Conservation (phyloP, 352 stramenopile genomes). For the Pythium monospermum region DNA sequence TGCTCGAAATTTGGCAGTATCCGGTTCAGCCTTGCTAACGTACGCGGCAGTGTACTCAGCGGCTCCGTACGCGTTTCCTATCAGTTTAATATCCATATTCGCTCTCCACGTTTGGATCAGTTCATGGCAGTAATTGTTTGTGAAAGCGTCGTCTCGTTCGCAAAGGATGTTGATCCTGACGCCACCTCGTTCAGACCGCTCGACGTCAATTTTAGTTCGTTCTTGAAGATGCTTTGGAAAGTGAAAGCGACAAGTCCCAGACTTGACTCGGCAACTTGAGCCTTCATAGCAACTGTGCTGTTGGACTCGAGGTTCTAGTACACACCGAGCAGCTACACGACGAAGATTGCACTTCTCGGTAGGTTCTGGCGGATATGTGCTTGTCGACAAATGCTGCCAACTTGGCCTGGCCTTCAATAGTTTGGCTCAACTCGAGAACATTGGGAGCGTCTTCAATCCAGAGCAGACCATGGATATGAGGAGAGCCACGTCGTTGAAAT, state of each 20-base stretch:
- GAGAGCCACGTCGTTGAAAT: constrained; percentile 23
- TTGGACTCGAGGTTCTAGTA: constrained; percentile 14
- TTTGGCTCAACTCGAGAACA: too few species aligned
- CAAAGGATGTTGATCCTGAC: neutral
- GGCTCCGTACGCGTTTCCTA: constrained; percentile 24
- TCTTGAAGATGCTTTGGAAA: constrained; percentile 6
- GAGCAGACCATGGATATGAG: constrained; percentile 16
- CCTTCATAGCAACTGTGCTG: constrained; percentile 6
- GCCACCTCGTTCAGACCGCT: neutral
- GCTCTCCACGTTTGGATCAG: constrained; percentile 9
- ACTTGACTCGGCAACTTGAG: constrained; percentile 7
- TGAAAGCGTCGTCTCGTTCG: constrained; percentile 4
- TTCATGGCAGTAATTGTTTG: constrained; percentile 7
- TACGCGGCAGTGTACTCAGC: constrained; percentile 26
- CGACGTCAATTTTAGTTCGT: neutral
- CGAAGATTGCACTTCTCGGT: too few species aligned
- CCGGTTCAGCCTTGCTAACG: constrained; percentile 23
- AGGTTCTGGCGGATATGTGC: too few species aligned
- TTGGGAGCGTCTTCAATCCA: constrained; percentile 25
- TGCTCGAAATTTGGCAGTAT: constrained; percentile 4
- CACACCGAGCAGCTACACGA: too few species aligned
- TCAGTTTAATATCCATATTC: constrained; percentile 25
- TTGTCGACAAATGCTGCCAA: too few species aligned
- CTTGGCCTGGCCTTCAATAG: too few species aligned
- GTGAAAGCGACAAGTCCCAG: constrained; percentile 7